These are phyloP conservation scores for Saccharomycopsis crataegensis DNA, from an alignment of 1,139 yeast species.

Conservation along the genomic window DNA sequence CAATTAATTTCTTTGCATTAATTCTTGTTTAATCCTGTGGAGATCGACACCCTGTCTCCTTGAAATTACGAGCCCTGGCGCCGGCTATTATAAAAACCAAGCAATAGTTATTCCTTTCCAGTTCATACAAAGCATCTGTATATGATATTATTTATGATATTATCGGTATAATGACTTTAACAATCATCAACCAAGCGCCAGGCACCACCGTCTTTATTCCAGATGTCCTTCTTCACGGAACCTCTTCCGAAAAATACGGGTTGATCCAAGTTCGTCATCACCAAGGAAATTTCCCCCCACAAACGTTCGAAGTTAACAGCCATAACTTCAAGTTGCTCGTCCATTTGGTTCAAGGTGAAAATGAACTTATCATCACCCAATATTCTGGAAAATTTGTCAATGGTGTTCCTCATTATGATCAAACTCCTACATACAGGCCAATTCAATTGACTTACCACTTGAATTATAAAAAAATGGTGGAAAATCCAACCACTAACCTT, in stretches of 20 bases:
- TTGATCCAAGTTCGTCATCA: slow-evolving; percentile 38
- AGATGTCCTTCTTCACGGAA: slow-evolving; percentile 38
- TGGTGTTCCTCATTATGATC: slow-evolving; percentile 23
- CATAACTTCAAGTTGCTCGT: slow-evolving; percentile 70
- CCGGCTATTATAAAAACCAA: too few relatives aligned
- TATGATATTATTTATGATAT: too few relatives aligned
- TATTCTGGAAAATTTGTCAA: slow-evolving; percentile 22
- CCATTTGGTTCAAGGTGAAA: slow-evolving; percentile 62
- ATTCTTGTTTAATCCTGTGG: too few relatives aligned
- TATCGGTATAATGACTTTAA: slow-evolving; percentile 24
- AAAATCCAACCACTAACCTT: slow-evolving; percentile 74
- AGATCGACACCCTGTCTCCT: too few relatives aligned
- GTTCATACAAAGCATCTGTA: too few relatives aligned
- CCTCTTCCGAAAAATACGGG: slow-evolving; percentile 27
- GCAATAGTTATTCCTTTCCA: too few relatives aligned
- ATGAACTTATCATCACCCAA: slow-evolving; percentile 34
- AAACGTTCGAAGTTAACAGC: slow-evolving; percentile 59
- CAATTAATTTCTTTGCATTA: too few relatives aligned
- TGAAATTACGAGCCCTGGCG: too few relatives aligned
- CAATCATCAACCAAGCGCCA: slow-evolving; percentile 24
- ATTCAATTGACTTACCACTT: slow-evolving; percentile 29
- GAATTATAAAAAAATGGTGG: slow-evolving; percentile 49
- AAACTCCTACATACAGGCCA: slow-evolving; percentile 13
- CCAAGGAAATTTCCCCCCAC: slow-evolving; percentile 53
- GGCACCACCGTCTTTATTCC: slow-evolving; percentile 37